A percentile compares a stretch with the other conserved stretches of the same genome.
phyloP scores from a whole-genome alignment of 768 basidiomycete genomes.

The Stropharia rugosoannulata region DNA sequence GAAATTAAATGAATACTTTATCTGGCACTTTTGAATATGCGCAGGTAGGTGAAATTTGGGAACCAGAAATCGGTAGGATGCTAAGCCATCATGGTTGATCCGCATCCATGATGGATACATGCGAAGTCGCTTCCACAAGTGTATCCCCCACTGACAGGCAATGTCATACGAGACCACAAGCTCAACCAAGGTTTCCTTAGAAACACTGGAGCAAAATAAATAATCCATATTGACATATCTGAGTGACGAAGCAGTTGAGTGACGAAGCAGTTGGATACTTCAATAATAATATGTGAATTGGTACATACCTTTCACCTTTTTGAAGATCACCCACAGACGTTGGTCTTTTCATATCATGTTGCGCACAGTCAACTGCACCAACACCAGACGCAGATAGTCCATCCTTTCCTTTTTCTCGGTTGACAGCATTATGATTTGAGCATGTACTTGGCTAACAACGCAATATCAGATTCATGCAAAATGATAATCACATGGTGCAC shows the following conservation, averaged over 20 bases:
- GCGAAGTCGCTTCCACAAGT: slow-evolving; percentile 14
- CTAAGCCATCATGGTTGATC: slow-evolving; percentile 1
- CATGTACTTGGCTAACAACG: slow-evolving; percentile 17
- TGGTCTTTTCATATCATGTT: slow-evolving; percentile 29
- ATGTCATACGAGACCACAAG: slow-evolving; percentile 32
- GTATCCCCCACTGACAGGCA: slow-evolving; percentile 28
- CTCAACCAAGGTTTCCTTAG: background rate
- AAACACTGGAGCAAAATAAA: slow-evolving; percentile 24
- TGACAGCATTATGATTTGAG: slow-evolving; percentile 21
- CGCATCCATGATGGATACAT: background rate
- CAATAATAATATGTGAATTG: too few species aligned
- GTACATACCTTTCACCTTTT: slow-evolving; percentile 33
- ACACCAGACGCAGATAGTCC: slow-evolving; percentile 27
- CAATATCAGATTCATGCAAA: too few species aligned
- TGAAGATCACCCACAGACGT: slow-evolving; percentile 29
- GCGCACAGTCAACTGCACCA: slow-evolving; percentile 25
- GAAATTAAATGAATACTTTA: slow-evolving; percentile 20
- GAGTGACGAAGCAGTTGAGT: too few species aligned
- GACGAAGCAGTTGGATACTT: too few species aligned
- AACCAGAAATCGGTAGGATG: slow-evolving; percentile 14
- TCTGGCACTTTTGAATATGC: slow-evolving; percentile 23
- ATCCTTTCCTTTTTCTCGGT: slow-evolving; percentile 17
- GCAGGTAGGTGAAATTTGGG: slow-evolving; percentile 30
- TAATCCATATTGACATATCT: slow-evolving; percentile 39
- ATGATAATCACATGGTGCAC: too few species aligned